A percentile compares a stretch with the other conserved stretches of the same genome.
phyloP scores from a whole-genome alignment of 768 basidiomycete species.

The Russula emetica region DNA sequence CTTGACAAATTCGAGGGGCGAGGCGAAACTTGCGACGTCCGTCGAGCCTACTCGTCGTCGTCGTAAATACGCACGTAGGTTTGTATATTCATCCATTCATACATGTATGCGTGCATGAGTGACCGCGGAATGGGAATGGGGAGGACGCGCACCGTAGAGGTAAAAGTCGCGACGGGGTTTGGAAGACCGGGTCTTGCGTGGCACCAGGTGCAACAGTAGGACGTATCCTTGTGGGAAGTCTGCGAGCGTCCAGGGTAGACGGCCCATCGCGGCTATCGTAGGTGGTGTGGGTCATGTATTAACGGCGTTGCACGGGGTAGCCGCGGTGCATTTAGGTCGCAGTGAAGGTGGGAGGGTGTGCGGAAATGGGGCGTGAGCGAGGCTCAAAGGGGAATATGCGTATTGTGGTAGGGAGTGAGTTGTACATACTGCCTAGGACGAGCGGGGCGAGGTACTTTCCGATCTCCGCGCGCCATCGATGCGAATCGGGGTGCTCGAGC shows the following conservation, averaged over 20 bases:
- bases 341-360: not conserved
- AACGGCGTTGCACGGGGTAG: not conserved
- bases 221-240: constrained; percentile 18
- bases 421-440: constrained; percentile 17
- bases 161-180: constrained; percentile 12
- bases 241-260: constrained; percentile 16
- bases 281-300: not conserved
- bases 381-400: not conserved
- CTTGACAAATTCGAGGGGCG: constrained; percentile 19
- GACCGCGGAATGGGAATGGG: not conserved
- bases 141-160: constrained; percentile 15
- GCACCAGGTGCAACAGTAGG: constrained; percentile 14
- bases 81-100: not conserved
- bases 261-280: constrained; percentile 15
- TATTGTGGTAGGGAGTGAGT: not conserved
- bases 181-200: not conserved
- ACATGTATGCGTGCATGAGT: not conserved
- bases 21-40: constrained; percentile 12
- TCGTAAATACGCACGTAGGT: not conserved
- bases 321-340: not conserved
- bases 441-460: constrained; percentile 21
- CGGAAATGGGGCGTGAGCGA: not conserved
- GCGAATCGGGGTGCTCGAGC: constrained; percentile 14
- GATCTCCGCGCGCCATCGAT: constrained; percentile 19
- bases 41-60: constrained; percentile 3